These are phyloP conservation scores for Pythium aristosporum DNA, from an alignment of 352 stramenopile species.

Conservation along the genomic window DNA sequence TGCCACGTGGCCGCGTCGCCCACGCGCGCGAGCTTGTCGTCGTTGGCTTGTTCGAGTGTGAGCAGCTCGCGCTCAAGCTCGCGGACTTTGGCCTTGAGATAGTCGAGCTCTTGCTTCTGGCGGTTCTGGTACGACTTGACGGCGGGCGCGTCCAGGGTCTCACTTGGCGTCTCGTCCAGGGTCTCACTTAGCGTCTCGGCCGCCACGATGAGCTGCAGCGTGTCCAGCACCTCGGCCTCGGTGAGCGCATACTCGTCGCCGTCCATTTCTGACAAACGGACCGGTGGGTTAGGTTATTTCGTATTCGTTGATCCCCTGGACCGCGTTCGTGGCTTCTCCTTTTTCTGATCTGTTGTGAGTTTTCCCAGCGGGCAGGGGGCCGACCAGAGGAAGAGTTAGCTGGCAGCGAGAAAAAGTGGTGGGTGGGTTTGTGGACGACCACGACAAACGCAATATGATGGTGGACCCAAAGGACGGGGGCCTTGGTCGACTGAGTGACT, in stretches of 20 bases:
- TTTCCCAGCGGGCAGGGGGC: too few species aligned
- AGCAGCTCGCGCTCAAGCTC: conserved; percentile 35
- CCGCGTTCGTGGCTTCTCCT: too few species aligned
- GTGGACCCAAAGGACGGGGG: not conserved
- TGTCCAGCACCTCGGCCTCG: conserved; percentile 28
- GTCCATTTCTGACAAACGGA: conserved; percentile 7
- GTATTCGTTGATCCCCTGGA: not conserved
- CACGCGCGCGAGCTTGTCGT: conserved; percentile 19
- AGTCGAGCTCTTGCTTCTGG: conserved; percentile 40
- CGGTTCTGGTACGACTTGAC: conserved; percentile 34
- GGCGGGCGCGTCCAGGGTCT: not conserved
- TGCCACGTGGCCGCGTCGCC: conserved; percentile 33
- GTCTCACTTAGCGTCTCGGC: conserved; percentile 12
- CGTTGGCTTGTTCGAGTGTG: conserved; percentile 27
- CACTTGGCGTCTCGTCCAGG: not conserved
- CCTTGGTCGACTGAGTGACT: not conserved
- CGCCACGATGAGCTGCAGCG: conserved; percentile 26
- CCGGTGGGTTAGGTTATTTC: conserved; percentile 16
- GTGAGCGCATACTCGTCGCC: conserved; percentile 22
- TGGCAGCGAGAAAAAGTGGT: too few species aligned
- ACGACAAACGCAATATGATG: not conserved
- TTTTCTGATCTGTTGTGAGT: too few species aligned
- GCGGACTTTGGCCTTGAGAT: conserved; percentile 35
- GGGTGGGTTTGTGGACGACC: not conserved
- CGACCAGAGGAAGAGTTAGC: too few species aligned